These are phyloP conservation scores for Cordyceps tenuipes DNA, from an alignment of 2,329 filamentous ascomycete species.

Conservation along the genomic window DNA sequence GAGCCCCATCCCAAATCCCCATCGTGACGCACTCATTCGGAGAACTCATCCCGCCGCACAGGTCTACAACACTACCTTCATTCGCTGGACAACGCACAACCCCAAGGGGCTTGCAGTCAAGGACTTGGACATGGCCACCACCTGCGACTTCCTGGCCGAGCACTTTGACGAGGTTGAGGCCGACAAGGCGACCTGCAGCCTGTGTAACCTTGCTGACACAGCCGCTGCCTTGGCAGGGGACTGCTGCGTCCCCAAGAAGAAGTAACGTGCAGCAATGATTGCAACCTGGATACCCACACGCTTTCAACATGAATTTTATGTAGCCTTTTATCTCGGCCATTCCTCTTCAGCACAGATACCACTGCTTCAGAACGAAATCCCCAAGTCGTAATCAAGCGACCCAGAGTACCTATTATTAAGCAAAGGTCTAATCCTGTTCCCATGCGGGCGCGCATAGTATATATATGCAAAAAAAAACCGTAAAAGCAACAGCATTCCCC, in stretches of 20 bases:
- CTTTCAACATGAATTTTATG: background rate
- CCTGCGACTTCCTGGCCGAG: constrained; percentile 52
- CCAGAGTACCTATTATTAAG: constrained; percentile 5
- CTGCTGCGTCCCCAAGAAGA: constrained; percentile 42
- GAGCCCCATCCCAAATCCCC: constrained; percentile 17
- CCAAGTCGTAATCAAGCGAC: background rate
- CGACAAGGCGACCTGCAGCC: constrained; percentile 25
- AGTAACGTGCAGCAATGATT: constrained; percentile 2
- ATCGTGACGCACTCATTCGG: background rate
- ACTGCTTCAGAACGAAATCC: background rate
- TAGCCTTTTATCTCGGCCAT: background rate
- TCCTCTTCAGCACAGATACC: background rate
- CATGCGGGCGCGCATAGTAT: background rate
- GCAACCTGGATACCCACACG: background rate
- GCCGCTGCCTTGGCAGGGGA: constrained; percentile 39
- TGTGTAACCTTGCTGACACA: constrained; percentile 38
- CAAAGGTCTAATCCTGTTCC: constrained; percentile 2
- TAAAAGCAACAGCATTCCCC: constrained; percentile 3
- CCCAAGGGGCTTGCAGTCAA: constrained; percentile 56
- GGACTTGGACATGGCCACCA: constrained; percentile 52
- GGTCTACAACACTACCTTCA: constrained; percentile 62
- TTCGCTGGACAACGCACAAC: constrained; percentile 66
- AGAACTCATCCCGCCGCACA: constrained; percentile 20
- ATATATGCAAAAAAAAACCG: constrained; percentile 13
- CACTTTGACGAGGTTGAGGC: constrained; percentile 47